Evolutionary conservation across 2,329 filamentous ascomycete species (phyloP), one percentile per base, ranked within the genome.

Genomic region (Fusarium sublunatum): DNA sequence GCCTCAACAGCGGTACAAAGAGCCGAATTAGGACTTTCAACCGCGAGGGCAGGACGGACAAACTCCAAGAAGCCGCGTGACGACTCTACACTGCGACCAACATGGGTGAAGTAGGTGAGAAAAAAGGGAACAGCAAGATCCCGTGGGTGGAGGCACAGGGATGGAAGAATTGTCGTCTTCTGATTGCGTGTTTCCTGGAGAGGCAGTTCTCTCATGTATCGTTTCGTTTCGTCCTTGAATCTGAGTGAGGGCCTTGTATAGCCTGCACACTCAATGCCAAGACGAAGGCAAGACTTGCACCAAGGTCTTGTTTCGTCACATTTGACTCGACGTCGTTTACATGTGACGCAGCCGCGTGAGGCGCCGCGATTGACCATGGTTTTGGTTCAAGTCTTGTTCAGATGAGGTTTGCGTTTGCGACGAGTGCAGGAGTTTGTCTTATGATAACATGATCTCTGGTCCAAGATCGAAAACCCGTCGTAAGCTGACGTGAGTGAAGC

Each of bases 331-430:
- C 59, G 62, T 2, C 53, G 47, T 34, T 38, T 52, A 12, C 64
- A 69, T 6, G 63, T 69, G 13, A 57, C 24, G 54, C 66, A 69
- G 4, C 49, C 58, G 19, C 32, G 32, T 5, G 58, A 69, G 2
- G 24, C 24, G 2, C 64, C 63, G 2, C 47, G 63, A 34, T 67
- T 67, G 4, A 67, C 64, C 64, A 67, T 67, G 41, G 24, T 40
- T 32, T n/a, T n/a, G n/a, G n/a, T n/a, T n/a, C n/a, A n/a, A n/a
- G n/a, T n/a, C n/a, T n/a, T n/a, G n/a, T n/a, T 24, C 26, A 3
- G 12, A 53, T 2, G 6, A 4, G 11, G 35, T 6, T 34, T 11
- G 13, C 1, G 6, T 53, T 53, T 53, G 44, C 50, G 50, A 50
- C 7, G 24, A 9, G 5, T 53, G 44, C 50, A 53, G 19, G 0